phyloP scores from a whole-genome alignment of 2,329 filamentous ascomycete genomes.

The Talaromyces sp. region DNA sequence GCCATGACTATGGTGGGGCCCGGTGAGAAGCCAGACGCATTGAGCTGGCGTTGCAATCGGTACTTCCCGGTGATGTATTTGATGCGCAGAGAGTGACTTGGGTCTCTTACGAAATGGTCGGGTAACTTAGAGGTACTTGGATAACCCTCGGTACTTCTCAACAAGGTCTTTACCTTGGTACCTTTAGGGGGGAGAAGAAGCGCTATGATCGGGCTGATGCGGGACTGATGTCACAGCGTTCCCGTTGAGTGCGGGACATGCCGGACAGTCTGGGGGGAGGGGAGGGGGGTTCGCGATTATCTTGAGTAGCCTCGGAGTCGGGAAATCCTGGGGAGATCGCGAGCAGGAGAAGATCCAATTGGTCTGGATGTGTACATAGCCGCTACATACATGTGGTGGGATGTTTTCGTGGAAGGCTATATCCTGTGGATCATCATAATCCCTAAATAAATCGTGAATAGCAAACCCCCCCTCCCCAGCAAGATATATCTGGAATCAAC shows the following conservation, averaged over 20 bases:
- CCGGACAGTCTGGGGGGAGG: constrained; percentile 20
- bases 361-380: constrained; percentile 13
- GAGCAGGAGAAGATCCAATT: constrained; percentile 16
- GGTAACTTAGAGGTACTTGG: constrained; percentile 2
- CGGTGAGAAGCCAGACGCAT: constrained; percentile 26
- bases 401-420: constrained; percentile 5
- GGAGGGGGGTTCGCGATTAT: too few relatives aligned
- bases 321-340: constrained; percentile 27
- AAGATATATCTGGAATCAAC: not conserved
- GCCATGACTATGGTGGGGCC: constrained; percentile 26
- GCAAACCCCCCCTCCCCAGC: too few relatives aligned
- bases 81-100: constrained; percentile 6
- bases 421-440: too few relatives aligned
- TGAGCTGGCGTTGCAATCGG: constrained; percentile 9
- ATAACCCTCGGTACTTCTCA: not conserved
- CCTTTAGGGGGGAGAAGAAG: constrained; percentile 29
- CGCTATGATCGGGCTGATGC: constrained; percentile 43
- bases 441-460: not conserved
- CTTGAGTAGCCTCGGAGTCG: constrained; percentile 28
- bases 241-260: constrained; percentile 31
- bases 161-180: constrained; percentile 9
- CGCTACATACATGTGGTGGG: constrained; percentile 2
- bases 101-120: not conserved
- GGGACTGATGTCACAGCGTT: constrained; percentile 44
- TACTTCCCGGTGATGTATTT: constrained; percentile 19